Percentiles rank a stretch among this genome's conserved stretches.
Conservation (phyloP, 495 filamentous ascomycete species). For the Neurospora hispaniola region DNA sequence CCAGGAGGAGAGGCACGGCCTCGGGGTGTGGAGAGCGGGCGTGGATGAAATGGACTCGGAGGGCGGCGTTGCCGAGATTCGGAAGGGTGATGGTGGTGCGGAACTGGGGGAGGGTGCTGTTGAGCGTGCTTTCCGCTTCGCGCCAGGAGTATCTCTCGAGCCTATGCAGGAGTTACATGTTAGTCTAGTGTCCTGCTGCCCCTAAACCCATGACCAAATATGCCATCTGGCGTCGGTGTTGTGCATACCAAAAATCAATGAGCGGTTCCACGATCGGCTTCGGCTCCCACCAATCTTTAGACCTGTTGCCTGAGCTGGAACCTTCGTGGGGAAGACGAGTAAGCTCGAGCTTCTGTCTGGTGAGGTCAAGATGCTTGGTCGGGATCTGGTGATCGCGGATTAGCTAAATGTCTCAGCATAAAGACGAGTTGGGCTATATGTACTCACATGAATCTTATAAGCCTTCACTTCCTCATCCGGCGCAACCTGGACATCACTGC, state of each 20-base stretch:
- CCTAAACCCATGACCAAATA: neutral
- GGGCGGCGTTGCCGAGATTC: conserved; percentile 14
- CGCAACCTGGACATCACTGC: neutral
- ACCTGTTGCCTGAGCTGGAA: conserved; percentile 19
- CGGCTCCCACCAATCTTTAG: conserved; percentile 36
- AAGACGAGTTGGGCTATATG: neutral
- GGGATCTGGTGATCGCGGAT: conserved; percentile 27
- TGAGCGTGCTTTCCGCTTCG: conserved; percentile 42
- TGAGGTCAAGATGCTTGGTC: conserved; percentile 40
- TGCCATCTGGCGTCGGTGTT: neutral
- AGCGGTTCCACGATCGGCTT: conserved; percentile 39
- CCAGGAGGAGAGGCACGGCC: conserved; percentile 50
- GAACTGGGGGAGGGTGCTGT: conserved; percentile 48
- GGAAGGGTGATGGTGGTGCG: conserved; percentile 38
- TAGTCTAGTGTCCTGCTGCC: neutral
- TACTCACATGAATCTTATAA: conserved; percentile 42
- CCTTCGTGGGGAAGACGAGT: conserved; percentile 43
- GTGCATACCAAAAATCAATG: conserved; percentile 42
- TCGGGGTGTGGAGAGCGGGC: conserved; percentile 35
- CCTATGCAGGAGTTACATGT: conserved; percentile 24
- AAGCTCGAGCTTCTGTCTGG: conserved; percentile 44
- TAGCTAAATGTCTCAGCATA: neutral
- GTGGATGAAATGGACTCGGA: conserved; percentile 47
- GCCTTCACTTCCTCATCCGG: conserved; percentile 30
- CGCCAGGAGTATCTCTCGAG: conserved; percentile 54